Evolutionary conservation across 164 flowering plant species (phyloP), one percentile per base, ranked within the genome.

Genomic region (Nymphaea thermarum): DNA sequence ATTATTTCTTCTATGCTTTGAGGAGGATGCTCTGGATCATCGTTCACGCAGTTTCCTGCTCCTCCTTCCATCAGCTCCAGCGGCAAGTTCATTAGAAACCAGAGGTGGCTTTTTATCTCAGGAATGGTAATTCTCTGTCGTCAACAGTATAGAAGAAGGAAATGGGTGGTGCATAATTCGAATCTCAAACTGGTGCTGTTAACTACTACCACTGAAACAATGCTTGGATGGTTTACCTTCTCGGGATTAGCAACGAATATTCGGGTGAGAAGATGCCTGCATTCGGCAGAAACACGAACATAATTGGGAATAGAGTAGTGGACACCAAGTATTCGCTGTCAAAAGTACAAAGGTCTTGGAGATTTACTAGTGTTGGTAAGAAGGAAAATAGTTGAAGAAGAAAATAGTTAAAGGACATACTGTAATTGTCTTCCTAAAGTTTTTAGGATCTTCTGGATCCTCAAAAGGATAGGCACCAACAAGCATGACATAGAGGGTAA

Each of bases 381-480:
- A 25, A 25, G 1, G 36, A 25, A 25, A 25, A 25, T 25, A 25
- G 36, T 25, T 25, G 36, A 1, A 25, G 36, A 25, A 25, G 36
- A 25, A 25, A 25, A 25, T 1, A 25, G 36, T 25, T 25, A 25
- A 17, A 44, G 45, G 41, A 74, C 86, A 73, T 60, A 89, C 96
- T 68, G 71, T 83, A 65, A 90, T 81, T 43, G 90, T 85, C 67
- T 85, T 90, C 68, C 82, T 80, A 64, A 90, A 90, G 74, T 90
- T 87, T 73, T 77, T 81, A 42, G 97, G 89, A 74, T 90, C 94
- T 44, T 77, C 87, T n/a, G 88, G 88, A 74, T 90, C 97, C 80
- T 88, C 91, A 73, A 90, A 90, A 5, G 94, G 97, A 77, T 90
- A 90, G 8, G 94, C 87, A 6, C 97, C 97, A 44, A 88, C 88